A percentile compares a stretch with the other conserved stretches of the same genome.
These are phyloP conservation scores for Dichotomocladium elegans DNA, from an alignment of 371 early-diverging fungal species.

Conservation along the genomic window DNA sequence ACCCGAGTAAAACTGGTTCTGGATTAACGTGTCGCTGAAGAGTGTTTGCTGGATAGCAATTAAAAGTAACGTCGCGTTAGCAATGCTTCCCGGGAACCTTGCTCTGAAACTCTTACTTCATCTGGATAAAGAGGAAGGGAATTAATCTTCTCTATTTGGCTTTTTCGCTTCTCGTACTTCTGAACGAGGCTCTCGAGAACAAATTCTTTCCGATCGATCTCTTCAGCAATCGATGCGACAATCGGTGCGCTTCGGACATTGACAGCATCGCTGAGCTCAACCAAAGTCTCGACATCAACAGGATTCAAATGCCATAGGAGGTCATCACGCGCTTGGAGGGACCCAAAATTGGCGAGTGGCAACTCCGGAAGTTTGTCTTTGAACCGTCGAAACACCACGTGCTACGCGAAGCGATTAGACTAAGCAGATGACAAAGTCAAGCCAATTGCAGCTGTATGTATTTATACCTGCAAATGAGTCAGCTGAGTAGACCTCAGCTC, in stretches of 20 bases:
- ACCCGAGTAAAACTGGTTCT: conserved; percentile 62
- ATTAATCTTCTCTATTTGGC: conserved; percentile 71
- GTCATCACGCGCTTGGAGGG: conserved; percentile 53
- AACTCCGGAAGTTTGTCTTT: conserved; percentile 66
- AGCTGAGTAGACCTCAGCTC: conserved; percentile 59
- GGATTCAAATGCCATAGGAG: conserved; percentile 57
- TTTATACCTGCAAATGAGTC: conserved; percentile 53
- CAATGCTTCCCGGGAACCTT: neutral
- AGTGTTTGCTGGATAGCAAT: conserved; percentile 43
- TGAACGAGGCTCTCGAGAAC: conserved; percentile 54
- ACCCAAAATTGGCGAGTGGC: conserved; percentile 68
- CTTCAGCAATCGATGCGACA: conserved; percentile 13
- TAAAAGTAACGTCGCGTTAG: neutral
- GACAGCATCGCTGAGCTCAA: conserved; percentile 51
- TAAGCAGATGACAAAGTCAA: neutral
- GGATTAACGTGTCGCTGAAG: conserved; percentile 52
- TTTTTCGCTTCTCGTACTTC: conserved; percentile 57
- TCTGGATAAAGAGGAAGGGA: conserved; percentile 78
- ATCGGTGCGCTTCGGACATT: conserved; percentile 49
- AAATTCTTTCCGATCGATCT: conserved; percentile 30
- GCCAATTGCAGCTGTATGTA: conserved; percentile 17
- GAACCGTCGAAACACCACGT: conserved; percentile 63
- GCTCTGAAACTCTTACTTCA: conserved; percentile 43
- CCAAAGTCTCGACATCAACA: conserved; percentile 43
- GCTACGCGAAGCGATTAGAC: conserved; percentile 20